Base-by-base conservation (phyloP, 1,139 yeast species). In the Candida freyschussii region DNA sequence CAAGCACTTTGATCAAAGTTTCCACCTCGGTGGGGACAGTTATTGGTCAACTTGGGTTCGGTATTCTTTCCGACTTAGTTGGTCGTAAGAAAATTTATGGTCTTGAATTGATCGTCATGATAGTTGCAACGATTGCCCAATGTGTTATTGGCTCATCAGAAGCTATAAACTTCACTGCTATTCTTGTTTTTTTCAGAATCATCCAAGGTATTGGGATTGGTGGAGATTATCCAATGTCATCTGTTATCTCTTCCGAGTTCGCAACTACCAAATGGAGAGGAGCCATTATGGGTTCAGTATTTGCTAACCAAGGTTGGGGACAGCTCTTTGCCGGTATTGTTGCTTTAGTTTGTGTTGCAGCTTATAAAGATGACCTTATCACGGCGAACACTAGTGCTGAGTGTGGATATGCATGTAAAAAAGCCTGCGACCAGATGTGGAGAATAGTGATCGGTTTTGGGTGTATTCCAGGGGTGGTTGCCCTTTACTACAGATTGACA, bases 171-270 rank as follows among this genome's bases (percentile, higher is more conserved):
- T 81, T 84, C 52, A 75, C 75, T 31, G 94, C 89, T 33, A 68
- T 82, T 35, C 68, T 84, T 44, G 63, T 78, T n/a, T 76, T 80
- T 49, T 77, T 76, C 62, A 79, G 95, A 74, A 77, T 84, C 45
- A 55, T 83, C 42, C 79, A 79, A 85, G 95, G 95, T 68, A 78
- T 91, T 52, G 98, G 98, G 78, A 93, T 91, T 54, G 98, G 98
- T 68, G 98, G 97, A 72, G 98, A 91, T 66, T 91, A 91, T 65
- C 98, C 98, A 52, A 76, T 91, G 63, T 87, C 97, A 26, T 91
- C 97, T 26, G 81, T 84, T 60, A 84, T 84, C 50, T 80, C 94
- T 9, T 79, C 95, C 33, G 95, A 84, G 65, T 84, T 84, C 53
- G 74, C 95, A 22, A 82, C 94, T 39, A 84, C 94, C 50, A 84